Conservation (phyloP, 2,329 filamentous ascomycete genomes). For the Stagonosporopsis rhizophila region DNA sequence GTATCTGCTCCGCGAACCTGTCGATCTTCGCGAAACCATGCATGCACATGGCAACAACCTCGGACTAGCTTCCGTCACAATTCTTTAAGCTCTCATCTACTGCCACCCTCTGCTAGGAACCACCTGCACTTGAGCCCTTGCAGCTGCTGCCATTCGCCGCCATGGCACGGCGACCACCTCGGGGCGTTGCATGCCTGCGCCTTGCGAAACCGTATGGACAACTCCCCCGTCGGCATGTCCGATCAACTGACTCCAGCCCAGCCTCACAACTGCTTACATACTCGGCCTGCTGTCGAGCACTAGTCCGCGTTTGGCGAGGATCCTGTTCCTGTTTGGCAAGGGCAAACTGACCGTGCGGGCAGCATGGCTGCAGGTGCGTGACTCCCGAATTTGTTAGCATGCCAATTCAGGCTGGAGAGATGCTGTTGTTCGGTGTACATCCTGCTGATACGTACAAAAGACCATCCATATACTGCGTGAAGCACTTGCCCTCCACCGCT, state of each 20-base stretch:
- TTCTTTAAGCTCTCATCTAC: slow-evolving; percentile 24
- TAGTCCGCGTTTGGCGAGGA: slow-evolving; percentile 30
- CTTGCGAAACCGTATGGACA: slow-evolving; percentile 15
- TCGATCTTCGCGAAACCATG: slow-evolving; percentile 12
- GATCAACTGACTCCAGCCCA: slow-evolving; percentile 13
- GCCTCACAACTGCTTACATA: slow-evolving; percentile 37
- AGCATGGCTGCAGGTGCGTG: slow-evolving; percentile 33
- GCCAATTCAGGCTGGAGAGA: too few species aligned
- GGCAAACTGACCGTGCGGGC: slow-evolving; percentile 27
- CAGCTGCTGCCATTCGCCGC: slow-evolving; percentile 5
- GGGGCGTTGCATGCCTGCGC: slow-evolving; percentile 9
- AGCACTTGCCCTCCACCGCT: slow-evolving; percentile 55
- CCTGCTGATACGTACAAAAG: slow-evolving; percentile 9
- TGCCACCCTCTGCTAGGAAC: slow-evolving; percentile 6
- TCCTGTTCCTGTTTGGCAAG: slow-evolving; percentile 28
- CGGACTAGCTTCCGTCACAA: slow-evolving; percentile 14
- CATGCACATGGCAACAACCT: slow-evolving; percentile 11
- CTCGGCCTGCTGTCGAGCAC: slow-evolving; percentile 38
- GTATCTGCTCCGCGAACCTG: slow-evolving; percentile 17
- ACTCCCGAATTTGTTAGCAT: too few species aligned
- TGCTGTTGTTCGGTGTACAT: too few species aligned
- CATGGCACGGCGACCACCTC: slow-evolving; percentile 9
- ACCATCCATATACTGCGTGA: slow-evolving; percentile 42
- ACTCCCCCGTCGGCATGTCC: slow-evolving; percentile 2
- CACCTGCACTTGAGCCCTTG: neutral